These are phyloP conservation scores for Fonsecaea monophora DNA, from an alignment of 2,329 filamentous ascomycete species.

Conservation along the genomic window DNA sequence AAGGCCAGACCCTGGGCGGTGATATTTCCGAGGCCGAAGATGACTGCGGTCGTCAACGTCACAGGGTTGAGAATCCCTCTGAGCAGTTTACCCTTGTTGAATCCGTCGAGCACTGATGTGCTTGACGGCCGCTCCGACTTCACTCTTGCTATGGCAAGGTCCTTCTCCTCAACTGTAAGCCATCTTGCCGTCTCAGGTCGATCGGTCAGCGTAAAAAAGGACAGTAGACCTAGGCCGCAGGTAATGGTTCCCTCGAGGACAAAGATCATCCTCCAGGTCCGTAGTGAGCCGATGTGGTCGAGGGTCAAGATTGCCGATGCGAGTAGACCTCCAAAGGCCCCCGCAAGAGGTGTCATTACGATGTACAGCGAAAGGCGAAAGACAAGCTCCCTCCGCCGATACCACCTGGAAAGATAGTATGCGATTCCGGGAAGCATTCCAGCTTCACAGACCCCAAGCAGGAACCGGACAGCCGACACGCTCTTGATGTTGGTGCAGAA, in stretches of 20 bases:
- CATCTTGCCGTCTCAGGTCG: slow-evolving; percentile 71
- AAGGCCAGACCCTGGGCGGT: slow-evolving; percentile 74
- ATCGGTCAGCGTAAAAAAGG: slow-evolving; percentile 71
- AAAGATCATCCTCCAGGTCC: slow-evolving; percentile 73
- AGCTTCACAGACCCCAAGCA: slow-evolving; percentile 67
- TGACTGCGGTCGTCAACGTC: slow-evolving; percentile 61
- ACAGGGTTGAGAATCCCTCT: slow-evolving; percentile 70
- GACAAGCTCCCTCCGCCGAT: slow-evolving; percentile 69
- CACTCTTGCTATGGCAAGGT: slow-evolving; percentile 69
- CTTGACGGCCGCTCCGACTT: slow-evolving; percentile 71
- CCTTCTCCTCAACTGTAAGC: slow-evolving; percentile 70
- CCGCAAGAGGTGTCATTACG: slow-evolving; percentile 72
- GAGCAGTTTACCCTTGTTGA: slow-evolving; percentile 65
- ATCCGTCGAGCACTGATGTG: slow-evolving; percentile 68
- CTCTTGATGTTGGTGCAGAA: slow-evolving; percentile 65
- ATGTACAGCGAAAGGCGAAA: slow-evolving; percentile 73
- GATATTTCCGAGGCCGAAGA: slow-evolving; percentile 71
- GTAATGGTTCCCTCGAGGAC: slow-evolving; percentile 73
- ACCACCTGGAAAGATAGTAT: slow-evolving; percentile 65
- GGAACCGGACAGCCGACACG: slow-evolving; percentile 68
- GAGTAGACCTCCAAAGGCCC: slow-evolving; percentile 73
- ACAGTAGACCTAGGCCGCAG: slow-evolving; percentile 61
- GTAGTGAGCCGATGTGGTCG: slow-evolving; percentile 62
- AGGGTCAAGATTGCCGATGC: slow-evolving; percentile 70
- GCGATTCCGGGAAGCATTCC: slow-evolving; percentile 76